These are phyloP conservation scores for Sporothrix globosa DNA, from an alignment of 2,329 filamentous ascomycete genomes.

Conservation along the genomic window DNA sequence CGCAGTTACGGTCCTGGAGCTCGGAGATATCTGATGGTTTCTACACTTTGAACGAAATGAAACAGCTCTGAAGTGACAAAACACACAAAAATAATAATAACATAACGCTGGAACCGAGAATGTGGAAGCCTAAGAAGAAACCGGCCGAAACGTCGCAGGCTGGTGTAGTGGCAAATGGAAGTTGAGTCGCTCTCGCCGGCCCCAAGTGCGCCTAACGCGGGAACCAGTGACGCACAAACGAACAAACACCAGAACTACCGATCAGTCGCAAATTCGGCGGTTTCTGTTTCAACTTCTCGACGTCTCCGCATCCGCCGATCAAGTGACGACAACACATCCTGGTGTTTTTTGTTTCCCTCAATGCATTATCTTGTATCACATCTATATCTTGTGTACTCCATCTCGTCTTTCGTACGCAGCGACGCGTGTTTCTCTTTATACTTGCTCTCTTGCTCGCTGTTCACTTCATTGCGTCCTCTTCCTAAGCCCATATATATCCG, in stretches of 20 bases:
- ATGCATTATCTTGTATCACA: neutral
- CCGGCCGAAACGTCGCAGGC: neutral
- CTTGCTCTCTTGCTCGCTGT: neutral
- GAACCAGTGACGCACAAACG: neutral
- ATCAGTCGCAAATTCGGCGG: neutral
- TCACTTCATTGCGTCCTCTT: neutral
- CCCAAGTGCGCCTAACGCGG: neutral
- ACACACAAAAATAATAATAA: neutral
- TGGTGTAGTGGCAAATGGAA: neutral
- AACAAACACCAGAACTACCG: neutral
- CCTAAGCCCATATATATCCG: neutral
- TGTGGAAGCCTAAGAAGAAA: constrained; percentile 5
- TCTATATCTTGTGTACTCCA: constrained; percentile 3
- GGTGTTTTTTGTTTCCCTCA: neutral
- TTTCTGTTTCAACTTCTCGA: neutral
- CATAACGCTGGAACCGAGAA: neutral
- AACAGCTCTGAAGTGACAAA: neutral
- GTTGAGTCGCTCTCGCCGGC: constrained; percentile 6
- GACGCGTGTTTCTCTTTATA: neutral
- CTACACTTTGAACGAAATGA: neutral
- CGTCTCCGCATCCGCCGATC: constrained; percentile 16
- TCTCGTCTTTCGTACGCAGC: constrained; percentile 11
- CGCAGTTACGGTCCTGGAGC: neutral
- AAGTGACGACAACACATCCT: neutral
- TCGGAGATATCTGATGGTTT: neutral